Percentiles rank a stretch among this genome's conserved stretches.
Evolutionary conservation across 352 stramenopile genomes (phyloP).

Genomic region (Globisporangium cystogenes): DNA sequence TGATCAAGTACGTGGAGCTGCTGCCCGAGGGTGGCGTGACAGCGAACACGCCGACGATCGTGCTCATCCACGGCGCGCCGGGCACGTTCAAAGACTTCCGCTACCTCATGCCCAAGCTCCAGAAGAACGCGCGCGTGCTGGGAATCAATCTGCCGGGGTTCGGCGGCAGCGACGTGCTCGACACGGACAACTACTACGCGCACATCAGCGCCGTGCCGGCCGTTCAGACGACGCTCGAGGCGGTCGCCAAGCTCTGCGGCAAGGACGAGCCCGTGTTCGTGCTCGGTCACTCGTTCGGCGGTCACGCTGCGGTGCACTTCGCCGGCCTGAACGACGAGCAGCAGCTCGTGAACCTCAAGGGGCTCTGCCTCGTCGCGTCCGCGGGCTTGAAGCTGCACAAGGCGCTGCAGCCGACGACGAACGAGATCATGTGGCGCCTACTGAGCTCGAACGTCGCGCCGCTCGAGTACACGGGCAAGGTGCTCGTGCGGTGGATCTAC

Average conservation of each 20-base stretch:
- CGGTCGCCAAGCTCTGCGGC: slow-evolving; percentile 27
- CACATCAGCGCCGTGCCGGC: slow-evolving; percentile 32
- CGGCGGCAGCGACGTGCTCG: slow-evolving; percentile 32
- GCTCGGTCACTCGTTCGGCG: slow-evolving; percentile 10
- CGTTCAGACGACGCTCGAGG: slow-evolving; percentile 33
- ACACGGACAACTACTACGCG: slow-evolving; percentile 33
- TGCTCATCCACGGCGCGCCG: slow-evolving; percentile 59
- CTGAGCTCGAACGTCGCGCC: slow-evolving; percentile 18
- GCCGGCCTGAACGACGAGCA: slow-evolving; percentile 28
- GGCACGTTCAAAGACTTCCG: slow-evolving; percentile 64
- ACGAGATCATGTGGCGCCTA: slow-evolving; percentile 13
- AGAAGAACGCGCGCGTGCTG: slow-evolving; percentile 36
- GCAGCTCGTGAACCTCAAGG: slow-evolving; percentile 29
- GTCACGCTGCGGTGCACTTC: slow-evolving; percentile 35
- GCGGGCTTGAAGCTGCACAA: slow-evolving; percentile 47
- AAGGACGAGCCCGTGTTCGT: slow-evolving; percentile 10
- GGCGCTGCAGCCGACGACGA: slow-evolving; percentile 16
- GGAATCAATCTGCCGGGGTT: slow-evolving; percentile 62
- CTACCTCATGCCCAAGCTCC: slow-evolving; percentile 50
- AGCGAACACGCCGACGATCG: slow-evolving; percentile 22
- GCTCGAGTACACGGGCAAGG: slow-evolving; percentile 7
- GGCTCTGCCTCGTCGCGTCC: slow-evolving; percentile 41
- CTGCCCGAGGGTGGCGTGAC: not conserved
- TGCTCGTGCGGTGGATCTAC: slow-evolving; percentile 24
- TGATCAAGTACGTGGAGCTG: slow-evolving; percentile 38